phyloP scores from a whole-genome alignment of 2,329 filamentous ascomycete genomes.

The Ascochyta lentis region DNA sequence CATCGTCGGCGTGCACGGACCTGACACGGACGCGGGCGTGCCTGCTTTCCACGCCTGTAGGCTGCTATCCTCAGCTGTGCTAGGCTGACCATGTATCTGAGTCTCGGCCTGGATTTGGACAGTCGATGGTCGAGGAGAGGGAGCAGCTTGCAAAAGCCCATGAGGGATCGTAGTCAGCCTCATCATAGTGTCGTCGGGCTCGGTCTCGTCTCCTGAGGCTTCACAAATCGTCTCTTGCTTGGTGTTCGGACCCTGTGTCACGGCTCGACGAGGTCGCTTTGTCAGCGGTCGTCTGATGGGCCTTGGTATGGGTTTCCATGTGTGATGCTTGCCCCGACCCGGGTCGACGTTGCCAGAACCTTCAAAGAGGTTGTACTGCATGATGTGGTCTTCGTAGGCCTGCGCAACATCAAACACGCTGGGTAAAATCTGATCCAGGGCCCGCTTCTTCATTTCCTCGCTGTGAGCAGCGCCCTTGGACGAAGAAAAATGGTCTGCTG shows the following conservation, averaged over 20 bases:
- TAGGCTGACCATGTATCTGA: neutral
- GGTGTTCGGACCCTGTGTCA: neutral
- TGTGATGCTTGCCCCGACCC: conserved; percentile 29
- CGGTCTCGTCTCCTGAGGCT: conserved; percentile 30
- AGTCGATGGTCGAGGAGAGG: conserved; percentile 1
- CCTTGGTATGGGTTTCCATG: conserved; percentile 32
- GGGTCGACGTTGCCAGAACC: conserved; percentile 27
- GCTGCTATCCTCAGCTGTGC: neutral
- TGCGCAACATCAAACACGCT: conserved; percentile 40
- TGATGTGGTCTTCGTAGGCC: conserved; percentile 39
- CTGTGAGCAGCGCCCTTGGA: conserved; percentile 32
- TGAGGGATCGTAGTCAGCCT: neutral
- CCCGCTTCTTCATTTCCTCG: conserved; percentile 36
- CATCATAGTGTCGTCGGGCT: conserved; percentile 27
- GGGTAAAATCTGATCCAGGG: conserved; percentile 32
- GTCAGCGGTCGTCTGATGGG: conserved; percentile 19
- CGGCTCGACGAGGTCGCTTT: conserved; percentile 21
- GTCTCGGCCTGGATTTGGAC: neutral
- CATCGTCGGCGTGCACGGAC: conserved; percentile 4
- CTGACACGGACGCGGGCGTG: neutral
- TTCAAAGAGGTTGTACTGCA: conserved; percentile 33
- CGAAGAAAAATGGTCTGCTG: conserved; percentile 36
- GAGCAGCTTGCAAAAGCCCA: neutral
- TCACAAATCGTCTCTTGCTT: conserved; percentile 10
- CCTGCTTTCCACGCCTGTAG: neutral